Conservation (phyloP, 352 stramenopile species). For the Phytophthora hybrid region DNA sequence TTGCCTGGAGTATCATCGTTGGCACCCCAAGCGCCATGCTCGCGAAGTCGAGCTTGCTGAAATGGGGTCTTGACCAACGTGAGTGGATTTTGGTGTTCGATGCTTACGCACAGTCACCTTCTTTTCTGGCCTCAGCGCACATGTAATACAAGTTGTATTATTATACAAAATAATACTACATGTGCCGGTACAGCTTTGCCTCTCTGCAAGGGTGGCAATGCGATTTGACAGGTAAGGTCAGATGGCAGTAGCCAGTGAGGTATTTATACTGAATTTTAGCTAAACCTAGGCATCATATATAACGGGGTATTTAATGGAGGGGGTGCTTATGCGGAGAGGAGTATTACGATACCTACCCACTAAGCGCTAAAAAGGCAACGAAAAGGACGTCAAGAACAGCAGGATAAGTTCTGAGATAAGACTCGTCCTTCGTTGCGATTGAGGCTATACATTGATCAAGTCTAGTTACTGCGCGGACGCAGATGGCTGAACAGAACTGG, state of each 20-base stretch:
- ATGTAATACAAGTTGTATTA: no score
- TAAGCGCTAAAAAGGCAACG: not conserved
- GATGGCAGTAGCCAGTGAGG: no score
- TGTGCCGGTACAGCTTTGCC: no score
- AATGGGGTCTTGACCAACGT: constrained; percentile 13
- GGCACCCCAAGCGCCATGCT: constrained; percentile 9
- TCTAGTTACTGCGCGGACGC: not conserved
- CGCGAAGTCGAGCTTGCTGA: constrained; percentile 7
- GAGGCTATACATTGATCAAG: not conserved
- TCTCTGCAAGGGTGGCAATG: no score
- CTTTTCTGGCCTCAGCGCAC: not conserved
- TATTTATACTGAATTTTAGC: no score
- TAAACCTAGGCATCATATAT: no score
- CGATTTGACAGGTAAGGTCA: no score
- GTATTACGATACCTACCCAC: no score
- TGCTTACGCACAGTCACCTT: constrained; percentile 5
- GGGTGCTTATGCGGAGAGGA: no score
- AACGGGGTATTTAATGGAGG: no score
- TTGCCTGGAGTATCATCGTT: constrained; percentile 5
- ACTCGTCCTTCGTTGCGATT: not conserved
- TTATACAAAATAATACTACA: no score
- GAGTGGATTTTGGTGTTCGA: not conserved
- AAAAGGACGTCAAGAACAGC: not conserved
- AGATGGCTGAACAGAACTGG: not conserved
- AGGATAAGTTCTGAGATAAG: not conserved